Evolutionary conservation across 2,329 filamentous ascomycete genomes (phyloP), one percentile per base, ranked within the genome.

Genomic region (Elsinoe arachidis): DNA sequence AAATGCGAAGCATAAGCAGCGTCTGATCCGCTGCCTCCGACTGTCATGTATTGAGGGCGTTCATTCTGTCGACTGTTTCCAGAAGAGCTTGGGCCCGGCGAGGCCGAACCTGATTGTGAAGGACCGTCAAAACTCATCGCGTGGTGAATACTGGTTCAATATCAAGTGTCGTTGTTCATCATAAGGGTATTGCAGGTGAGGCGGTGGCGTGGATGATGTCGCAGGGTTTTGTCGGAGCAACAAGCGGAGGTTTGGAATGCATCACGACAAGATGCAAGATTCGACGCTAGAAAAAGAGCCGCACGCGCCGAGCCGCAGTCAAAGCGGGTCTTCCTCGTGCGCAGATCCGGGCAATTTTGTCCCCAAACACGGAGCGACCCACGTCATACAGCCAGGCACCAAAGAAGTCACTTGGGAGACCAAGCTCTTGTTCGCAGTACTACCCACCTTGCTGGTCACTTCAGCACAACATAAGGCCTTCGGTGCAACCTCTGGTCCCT

Each of bases 1-100:
- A 97, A 78, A 57, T 85, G 85, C 30, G 87, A 82, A 37, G 90
- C 91, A 69, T 89, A 88, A 67, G 90, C 84, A 17, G 91, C 91
- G 19, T 87, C 84, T 56, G 85, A 84, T 55, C 91, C 91, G 63
- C 80, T 84, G 7, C 26, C 26, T 58, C 92, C 92, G 53, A 96
- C 88, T 4, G 89, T 95, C 85, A 95, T 88, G 73, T 91, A 96
- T 59, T 83, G 79, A 53, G 86, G 86, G 60, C 72, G 66, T 44
- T 59, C 64, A 33, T 57, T 53, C 58, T 63, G 62, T 63, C 62
- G 65, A 55, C 62, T 60, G 53, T 60, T 64, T 61, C 63, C 62
- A 35, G 60, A 63, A 49, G 66, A 63, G 59, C 63, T 62, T 57
- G 58, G 58, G 59, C 55, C 68, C 61, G 35, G 64, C 47, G 59